Evolutionary conservation across 2,329 filamentous ascomycete genomes (phyloP).

Genomic region (Drechslera avenae): DNA sequence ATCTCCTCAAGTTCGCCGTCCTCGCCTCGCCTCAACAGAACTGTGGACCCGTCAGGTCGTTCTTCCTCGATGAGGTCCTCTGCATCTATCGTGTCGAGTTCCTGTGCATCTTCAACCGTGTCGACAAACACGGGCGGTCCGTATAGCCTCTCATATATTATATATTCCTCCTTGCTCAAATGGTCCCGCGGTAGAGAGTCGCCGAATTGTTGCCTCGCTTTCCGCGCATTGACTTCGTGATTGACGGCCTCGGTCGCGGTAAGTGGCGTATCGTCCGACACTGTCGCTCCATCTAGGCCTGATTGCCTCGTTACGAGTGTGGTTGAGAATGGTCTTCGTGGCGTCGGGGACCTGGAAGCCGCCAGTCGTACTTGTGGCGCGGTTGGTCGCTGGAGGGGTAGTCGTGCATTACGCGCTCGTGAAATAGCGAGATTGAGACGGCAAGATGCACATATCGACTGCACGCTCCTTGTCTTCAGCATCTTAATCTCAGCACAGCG

Average conservation of each 20-base stretch:
- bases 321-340: constrained; percentile 32
- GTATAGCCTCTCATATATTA: constrained; percentile 79
- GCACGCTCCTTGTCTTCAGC: constrained; percentile 37
- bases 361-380: constrained; percentile 18
- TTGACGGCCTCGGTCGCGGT: constrained; percentile 31
- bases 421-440: constrained; percentile 37
- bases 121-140: constrained; percentile 71
- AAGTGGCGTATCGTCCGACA: constrained; percentile 5
- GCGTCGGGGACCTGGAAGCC: constrained; percentile 15
- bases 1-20: constrained; percentile 68
- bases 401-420: constrained; percentile 32
- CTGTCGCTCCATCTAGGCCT: constrained; percentile 9
- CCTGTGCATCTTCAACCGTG: constrained; percentile 58
- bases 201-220: constrained; percentile 75
- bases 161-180: constrained; percentile 71
- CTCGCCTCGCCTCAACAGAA: constrained; percentile 60
- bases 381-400: constrained; percentile 21
- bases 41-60: constrained; percentile 36
- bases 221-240: constrained; percentile 68
- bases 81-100: constrained; percentile 54
- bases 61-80: constrained; percentile 50
- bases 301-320: constrained; percentile 20
- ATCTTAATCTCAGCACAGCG: constrained; percentile 36
- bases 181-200: constrained; percentile 75
- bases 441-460: constrained; percentile 42